Evolutionary conservation across 129 eudicot genomes (phyloP).

Genomic region (Lactuca sativa): DNA sequence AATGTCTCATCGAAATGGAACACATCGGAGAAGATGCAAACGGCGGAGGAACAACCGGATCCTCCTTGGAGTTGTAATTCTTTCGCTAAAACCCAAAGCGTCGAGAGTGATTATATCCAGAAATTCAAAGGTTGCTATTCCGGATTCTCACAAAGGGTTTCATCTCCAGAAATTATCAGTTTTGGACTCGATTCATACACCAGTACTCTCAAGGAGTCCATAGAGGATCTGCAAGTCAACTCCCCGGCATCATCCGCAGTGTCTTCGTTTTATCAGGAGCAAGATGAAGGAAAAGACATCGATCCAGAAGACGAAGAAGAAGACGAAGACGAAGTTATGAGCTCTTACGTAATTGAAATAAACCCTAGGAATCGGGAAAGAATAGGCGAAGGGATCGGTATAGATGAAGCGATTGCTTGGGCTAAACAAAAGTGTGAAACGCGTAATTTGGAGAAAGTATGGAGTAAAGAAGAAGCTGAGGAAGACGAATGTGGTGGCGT

Average conservation of each 20-base stretch:
- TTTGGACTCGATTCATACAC: constrained; percentile 42
- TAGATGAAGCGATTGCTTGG: constrained; percentile 96
- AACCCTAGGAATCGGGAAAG: constrained; percentile 39
- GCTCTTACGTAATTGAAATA: constrained; percentile 74
- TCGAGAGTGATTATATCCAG: constrained; percentile 30
- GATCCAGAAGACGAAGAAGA: constrained; percentile 49
- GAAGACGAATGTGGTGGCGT: constrained; percentile 26
- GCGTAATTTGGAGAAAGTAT: constrained; percentile 17
- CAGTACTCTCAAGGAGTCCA: constrained; percentile 37
- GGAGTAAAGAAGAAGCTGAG: constrained; percentile 24
- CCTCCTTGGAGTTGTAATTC: constrained; percentile 33
- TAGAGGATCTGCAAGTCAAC: constrained; percentile 53
- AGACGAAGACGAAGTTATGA: constrained; percentile 52
- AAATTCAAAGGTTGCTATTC: constrained; percentile 38
- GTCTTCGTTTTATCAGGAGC: constrained; percentile 50
- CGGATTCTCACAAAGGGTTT: constrained; percentile 40
- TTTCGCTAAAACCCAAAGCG: constrained; percentile 15
- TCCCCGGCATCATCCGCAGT: constrained; percentile 70
- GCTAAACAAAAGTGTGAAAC: constrained; percentile 69
- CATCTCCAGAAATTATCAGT: constrained; percentile 64
- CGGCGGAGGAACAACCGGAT: constrained; percentile 20
- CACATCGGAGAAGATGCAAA: constrained; percentile 40
- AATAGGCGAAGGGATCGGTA: constrained; percentile 39
- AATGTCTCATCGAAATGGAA: constrained; percentile 54
- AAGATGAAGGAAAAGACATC: constrained; percentile 14